A percentile compares a stretch with the other conserved stretches of the same genome.
Conservation (phyloP, 768 basidiomycete species). For the Plicaturopsis crispa region DNA sequence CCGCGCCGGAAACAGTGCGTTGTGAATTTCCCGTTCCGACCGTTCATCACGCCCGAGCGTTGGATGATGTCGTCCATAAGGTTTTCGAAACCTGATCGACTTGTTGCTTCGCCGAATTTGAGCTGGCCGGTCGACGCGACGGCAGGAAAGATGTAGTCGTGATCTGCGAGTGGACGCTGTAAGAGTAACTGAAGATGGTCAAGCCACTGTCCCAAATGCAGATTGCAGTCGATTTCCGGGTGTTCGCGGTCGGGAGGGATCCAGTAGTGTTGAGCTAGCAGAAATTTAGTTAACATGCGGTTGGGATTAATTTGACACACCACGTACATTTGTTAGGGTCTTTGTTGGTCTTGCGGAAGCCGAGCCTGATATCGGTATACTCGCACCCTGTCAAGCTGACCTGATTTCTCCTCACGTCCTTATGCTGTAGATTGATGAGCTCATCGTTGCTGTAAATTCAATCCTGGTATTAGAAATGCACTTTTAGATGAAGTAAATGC, state of each 20-base stretch:
- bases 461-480: no score
- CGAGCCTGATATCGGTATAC: conserved; percentile 11
- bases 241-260: conserved; percentile 7
- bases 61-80: conserved; percentile 14
- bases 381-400: not conserved
- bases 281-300: no score
- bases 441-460: no score
- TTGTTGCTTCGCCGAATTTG: conserved; percentile 15
- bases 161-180: conserved; percentile 6
- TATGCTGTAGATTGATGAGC: conserved; percentile 10
- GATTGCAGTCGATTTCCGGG: conserved; percentile 14
- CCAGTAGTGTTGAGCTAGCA: conserved; percentile 9
- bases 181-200: conserved; percentile 5
- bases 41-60: conserved; percentile 9
- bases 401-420: conserved; percentile 6
- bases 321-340: conserved; percentile 13
- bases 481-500: no score
- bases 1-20: conserved; percentile 20
- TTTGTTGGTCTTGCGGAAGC: conserved; percentile 15
- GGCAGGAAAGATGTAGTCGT: conserved; percentile 16
- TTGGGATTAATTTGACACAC: no score
- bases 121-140: conserved; percentile 14
- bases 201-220: conserved; percentile 9
- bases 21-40: conserved; percentile 10
- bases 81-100: conserved; percentile 15